Evolutionary conservation across 2,329 filamentous ascomycete genomes (phyloP), one percentile per base, ranked within the genome.

Genomic region (Colletotrichum sp.): DNA sequence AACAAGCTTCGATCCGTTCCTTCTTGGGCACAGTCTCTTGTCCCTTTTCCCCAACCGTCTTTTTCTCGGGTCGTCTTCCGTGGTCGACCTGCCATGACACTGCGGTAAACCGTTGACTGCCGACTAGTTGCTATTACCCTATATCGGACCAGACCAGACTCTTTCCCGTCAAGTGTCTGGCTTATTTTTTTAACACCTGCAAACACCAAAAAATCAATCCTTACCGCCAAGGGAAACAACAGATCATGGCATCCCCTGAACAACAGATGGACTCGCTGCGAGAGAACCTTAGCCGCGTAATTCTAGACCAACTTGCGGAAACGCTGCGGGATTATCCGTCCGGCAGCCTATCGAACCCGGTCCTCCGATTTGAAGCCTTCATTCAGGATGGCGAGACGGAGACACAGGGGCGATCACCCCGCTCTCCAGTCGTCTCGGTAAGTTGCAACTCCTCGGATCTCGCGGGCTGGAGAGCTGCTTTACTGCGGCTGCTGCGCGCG

Each of bases 301-400:
- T 78, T 65, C 60, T 78, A 44, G 76, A 78, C 18, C 76, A 78
- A 49, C 71, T 78, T 60, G 65, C 76, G 24, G 76, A 77, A 68
- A 74, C 76, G 5, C 32, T 77, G 57, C 67, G 72, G 67, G 75
- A 78, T 71, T 78, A 76, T 76, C 71, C 75, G 13, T 71, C 76
- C 32, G 75, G 74, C 13, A 77, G 66, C 63, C 71, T 78, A n/a
- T 44, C 68, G 34, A 78, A 78, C 60, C 76, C 76, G 6, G 76
- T 78, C 24, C 67, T 78, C 18, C 75, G 76, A 44, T 76, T 78
- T 28, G 76, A 78, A 55, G 76, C 76, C 18, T 78, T 78, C 36
- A 76, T 78, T 30, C 76, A 78, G 59, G 76, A 78, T 30, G 76
- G 76, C 39, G 70, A 77, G 52, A 70, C 72, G 13, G 68, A 66